These are phyloP conservation scores for Didymella pomorum DNA, from an alignment of 2,329 filamentous ascomycete genomes.

Conservation along the genomic window DNA sequence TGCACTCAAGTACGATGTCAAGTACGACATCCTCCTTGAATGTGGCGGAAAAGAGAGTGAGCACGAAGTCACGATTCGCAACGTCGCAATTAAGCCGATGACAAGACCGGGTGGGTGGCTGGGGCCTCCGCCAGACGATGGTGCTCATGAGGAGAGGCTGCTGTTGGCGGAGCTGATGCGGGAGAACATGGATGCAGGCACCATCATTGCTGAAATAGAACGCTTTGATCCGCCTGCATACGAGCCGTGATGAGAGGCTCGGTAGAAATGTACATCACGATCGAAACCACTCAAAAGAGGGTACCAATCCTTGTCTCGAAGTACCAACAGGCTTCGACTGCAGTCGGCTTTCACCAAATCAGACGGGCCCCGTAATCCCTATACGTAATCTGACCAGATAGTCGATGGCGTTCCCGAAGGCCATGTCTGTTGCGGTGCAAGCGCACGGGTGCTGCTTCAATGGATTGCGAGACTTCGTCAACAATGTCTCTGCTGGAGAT, in stretches of 20 bases:
- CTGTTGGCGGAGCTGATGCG: slow-evolving; percentile 1
- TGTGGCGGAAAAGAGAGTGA: slow-evolving; percentile 33
- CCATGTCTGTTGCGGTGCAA: no score
- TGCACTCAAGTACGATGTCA: slow-evolving; percentile 27
- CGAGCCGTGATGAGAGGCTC: slow-evolving; percentile 1
- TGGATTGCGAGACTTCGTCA: no score
- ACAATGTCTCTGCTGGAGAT: no score
- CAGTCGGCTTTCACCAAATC: no score
- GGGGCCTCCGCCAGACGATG: slow-evolving; percentile 22
- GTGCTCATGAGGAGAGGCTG: not conserved
- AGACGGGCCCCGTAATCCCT: no score
- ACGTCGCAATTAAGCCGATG: slow-evolving; percentile 29
- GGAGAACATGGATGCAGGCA: no score
- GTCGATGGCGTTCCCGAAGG: no score
- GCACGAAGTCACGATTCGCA: slow-evolving; percentile 24
- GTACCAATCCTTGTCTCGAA: no score
- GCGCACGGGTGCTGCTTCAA: no score
- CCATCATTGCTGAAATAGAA: not conserved
- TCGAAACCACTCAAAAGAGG: no score
- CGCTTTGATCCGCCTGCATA: slow-evolving; percentile 6
- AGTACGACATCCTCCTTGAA: slow-evolving; percentile 29
- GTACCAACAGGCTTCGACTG: no score
- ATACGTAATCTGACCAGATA: no score
- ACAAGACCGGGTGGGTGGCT: slow-evolving; percentile 28
- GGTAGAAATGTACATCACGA: not conserved